Evolutionary conservation across 768 basidiomycete genomes (phyloP).

Genomic region (Amylocystis lapponica): DNA sequence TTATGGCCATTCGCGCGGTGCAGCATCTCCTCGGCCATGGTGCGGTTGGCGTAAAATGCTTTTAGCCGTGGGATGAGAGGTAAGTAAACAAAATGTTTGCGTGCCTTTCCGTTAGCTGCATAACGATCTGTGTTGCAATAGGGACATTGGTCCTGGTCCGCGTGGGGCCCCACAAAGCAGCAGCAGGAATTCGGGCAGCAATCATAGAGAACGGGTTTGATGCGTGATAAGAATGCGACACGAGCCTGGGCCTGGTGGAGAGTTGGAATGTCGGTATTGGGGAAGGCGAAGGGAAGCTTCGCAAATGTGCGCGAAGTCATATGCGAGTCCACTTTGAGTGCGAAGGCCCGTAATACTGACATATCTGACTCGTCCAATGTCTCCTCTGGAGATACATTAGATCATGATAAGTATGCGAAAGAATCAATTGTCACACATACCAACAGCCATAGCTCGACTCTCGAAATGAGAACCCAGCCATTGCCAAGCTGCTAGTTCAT

Average conservation of each 20-base stretch:
- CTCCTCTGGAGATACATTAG: not conserved
- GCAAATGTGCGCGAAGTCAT: slow-evolving; percentile 1
- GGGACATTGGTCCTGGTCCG: slow-evolving; percentile 7
- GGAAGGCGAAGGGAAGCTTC: slow-evolving; percentile 7
- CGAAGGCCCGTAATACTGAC: not conserved
- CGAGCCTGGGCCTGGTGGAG: not conserved
- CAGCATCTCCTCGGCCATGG: slow-evolving; percentile 3
- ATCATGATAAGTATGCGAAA: not conserved
- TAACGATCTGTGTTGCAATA: slow-evolving; percentile 13
- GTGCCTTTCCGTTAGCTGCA: slow-evolving; percentile 6
- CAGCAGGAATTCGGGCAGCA: slow-evolving; percentile 21
- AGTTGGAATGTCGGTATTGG: not conserved
- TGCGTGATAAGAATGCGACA: slow-evolving; percentile 9
- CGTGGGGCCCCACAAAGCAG: slow-evolving; percentile 11
- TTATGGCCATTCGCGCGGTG: slow-evolving; percentile 10
- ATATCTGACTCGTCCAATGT: not conserved
- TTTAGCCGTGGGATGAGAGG: slow-evolving; percentile 17
- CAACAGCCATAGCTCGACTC: not conserved
- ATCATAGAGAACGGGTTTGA: slow-evolving; percentile 11
- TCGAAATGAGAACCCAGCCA: not conserved
- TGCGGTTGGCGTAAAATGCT: not conserved
- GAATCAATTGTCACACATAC: no score
- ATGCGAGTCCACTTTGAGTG: slow-evolving; percentile 4
- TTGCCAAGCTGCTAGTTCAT: not conserved
- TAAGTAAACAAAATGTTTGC: slow-evolving; percentile 13